These are phyloP conservation scores for Lepidium didymum DNA, from an alignment of 345 rosid genomes.

Conservation along the genomic window DNA sequence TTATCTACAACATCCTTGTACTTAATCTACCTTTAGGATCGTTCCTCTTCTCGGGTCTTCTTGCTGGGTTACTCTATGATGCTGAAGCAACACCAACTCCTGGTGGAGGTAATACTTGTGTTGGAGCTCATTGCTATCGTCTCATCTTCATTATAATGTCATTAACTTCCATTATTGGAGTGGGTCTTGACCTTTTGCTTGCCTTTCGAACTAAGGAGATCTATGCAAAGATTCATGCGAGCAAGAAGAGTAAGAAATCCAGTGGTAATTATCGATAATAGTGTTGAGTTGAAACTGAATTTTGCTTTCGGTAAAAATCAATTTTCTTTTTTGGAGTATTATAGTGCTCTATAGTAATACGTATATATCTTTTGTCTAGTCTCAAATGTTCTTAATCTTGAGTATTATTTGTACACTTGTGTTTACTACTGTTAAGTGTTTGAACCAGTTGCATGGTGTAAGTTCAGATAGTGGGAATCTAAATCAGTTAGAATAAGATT, in stretches of 20 bases:
- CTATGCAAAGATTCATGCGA: conserved; percentile 40
- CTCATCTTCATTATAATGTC: conserved; percentile 45
- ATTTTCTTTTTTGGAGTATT: background rate
- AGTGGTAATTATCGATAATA: conserved; percentile 12
- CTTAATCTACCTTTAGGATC: conserved; percentile 49
- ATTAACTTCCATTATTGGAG: conserved; percentile 33
- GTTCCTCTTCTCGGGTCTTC: conserved; percentile 56
- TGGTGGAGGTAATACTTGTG: conserved; percentile 39
- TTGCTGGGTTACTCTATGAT: conserved; percentile 54
- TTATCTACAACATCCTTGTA: conserved; percentile 43
- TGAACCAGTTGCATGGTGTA: background rate
- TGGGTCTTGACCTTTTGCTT: conserved; percentile 38
- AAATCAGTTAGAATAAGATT: background rate
- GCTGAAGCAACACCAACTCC: conserved; percentile 34
- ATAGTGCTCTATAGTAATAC: background rate
- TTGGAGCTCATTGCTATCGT: conserved; percentile 46
- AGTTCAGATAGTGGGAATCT: background rate
- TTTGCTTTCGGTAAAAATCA: background rate
- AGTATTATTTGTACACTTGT: background rate
- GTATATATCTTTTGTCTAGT: background rate
- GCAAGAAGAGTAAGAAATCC: conserved; percentile 42
- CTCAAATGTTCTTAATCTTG: background rate
- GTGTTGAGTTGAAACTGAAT: background rate
- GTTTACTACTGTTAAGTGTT: background rate
- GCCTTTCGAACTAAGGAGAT: conserved; percentile 36